Conservation (phyloP, 768 basidiomycete species). For the Kwoniella europaea region DNA sequence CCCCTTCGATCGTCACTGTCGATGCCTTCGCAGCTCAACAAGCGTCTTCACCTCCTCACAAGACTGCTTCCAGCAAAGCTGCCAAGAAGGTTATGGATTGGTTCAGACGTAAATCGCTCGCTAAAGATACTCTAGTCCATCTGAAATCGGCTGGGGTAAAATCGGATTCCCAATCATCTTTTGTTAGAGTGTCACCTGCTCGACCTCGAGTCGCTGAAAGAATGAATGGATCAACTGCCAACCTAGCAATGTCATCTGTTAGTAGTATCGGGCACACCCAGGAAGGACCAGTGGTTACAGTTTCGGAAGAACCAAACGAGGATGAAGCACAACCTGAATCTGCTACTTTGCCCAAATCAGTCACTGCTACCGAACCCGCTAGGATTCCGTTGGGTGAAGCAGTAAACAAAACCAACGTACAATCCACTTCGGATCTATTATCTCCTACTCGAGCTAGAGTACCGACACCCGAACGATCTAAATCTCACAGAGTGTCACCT, state of each 20-base stretch:
- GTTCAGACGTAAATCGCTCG: slow-evolving; percentile 69
- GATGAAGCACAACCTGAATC: slow-evolving; percentile 29
- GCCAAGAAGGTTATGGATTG: slow-evolving; percentile 98
- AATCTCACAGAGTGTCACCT: slow-evolving; percentile 38
- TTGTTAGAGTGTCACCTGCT: slow-evolving; percentile 38
- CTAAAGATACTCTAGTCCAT: slow-evolving; percentile 41
- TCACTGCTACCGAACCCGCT: slow-evolving; percentile 3
- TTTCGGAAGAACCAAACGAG: neutral
- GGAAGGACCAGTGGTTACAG: slow-evolving; percentile 26
- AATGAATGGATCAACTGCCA: slow-evolving; percentile 21
- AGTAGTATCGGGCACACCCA: slow-evolving; percentile 37
- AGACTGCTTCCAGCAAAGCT: slow-evolving; percentile 55
- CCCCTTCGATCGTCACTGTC: slow-evolving; percentile 49
- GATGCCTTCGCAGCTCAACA: slow-evolving; percentile 39
- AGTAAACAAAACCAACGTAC: slow-evolving; percentile 35
- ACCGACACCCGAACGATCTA: slow-evolving; percentile 32
- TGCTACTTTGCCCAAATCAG: slow-evolving; percentile 10
- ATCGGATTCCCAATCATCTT: slow-evolving; percentile 40
- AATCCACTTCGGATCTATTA: slow-evolving; percentile 31
- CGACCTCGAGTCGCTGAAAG: slow-evolving; percentile 11
- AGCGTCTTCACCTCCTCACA: slow-evolving; percentile 25
- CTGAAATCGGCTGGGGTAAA: slow-evolving; percentile 31
- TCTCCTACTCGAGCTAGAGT: slow-evolving; percentile 29
- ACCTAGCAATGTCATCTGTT: slow-evolving; percentile 37
- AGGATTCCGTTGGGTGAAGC: slow-evolving; percentile 28